These are phyloP conservation scores for Diatrype stigma DNA, from an alignment of 2,329 filamentous ascomycete genomes.

Conservation along the genomic window DNA sequence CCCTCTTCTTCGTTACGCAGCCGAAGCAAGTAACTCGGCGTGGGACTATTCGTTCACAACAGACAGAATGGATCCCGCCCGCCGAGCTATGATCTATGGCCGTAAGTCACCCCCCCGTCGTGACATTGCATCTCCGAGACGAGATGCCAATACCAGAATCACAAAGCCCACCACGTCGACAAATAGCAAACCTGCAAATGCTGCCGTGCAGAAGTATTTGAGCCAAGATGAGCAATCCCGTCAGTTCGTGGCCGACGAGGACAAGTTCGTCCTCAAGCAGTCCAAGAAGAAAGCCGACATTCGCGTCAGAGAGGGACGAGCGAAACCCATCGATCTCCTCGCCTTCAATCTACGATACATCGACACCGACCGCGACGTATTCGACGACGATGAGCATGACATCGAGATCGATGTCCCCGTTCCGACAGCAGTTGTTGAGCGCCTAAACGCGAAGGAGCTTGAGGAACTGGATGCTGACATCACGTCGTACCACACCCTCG, in stretches of 20 bases:
- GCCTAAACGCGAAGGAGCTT: slow-evolving; percentile 63
- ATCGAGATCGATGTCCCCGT: slow-evolving; percentile 70
- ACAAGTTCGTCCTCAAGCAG: slow-evolving; percentile 92
- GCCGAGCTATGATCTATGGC: slow-evolving; percentile 51
- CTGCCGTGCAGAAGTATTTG: slow-evolving; percentile 41
- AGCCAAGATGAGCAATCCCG: slow-evolving; percentile 74
- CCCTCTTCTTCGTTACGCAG: too few species aligned
- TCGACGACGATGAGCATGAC: slow-evolving; percentile 80
- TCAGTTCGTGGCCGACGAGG: slow-evolving; percentile 88
- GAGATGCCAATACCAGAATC: slow-evolving; percentile 52
- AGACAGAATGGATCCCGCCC: slow-evolving; percentile 49
- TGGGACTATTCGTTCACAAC: not conserved
- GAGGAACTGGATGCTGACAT: slow-evolving; percentile 79
- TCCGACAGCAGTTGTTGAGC: slow-evolving; percentile 76
- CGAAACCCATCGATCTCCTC: slow-evolving; percentile 89
- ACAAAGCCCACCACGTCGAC: slow-evolving; percentile 43
- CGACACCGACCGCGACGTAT: slow-evolving; percentile 76
- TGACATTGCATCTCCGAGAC: slow-evolving; percentile 52
- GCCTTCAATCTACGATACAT: slow-evolving; percentile 87
- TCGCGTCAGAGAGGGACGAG: slow-evolving; percentile 83
- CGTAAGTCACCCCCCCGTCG: slow-evolving; percentile 39
- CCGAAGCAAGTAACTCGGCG: too few species aligned
- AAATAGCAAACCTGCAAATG: slow-evolving; percentile 23
- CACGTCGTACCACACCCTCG: slow-evolving; percentile 71
- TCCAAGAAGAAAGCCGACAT: slow-evolving; percentile 98